Conservation (phyloP, 2,329 filamentous ascomycete species). For the Cadophora gregata region DNA sequence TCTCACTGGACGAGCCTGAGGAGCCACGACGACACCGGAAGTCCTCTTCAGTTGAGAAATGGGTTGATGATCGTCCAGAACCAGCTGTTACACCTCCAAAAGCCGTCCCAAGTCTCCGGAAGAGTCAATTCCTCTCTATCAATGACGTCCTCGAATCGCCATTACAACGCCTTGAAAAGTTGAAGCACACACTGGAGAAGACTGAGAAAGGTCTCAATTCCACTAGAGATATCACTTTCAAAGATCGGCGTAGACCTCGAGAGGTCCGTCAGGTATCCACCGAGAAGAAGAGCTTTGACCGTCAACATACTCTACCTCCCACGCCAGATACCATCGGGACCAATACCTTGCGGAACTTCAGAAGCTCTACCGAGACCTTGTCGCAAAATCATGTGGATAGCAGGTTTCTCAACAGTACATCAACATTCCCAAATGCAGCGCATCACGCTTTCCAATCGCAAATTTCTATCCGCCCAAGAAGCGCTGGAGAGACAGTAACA, state of each 20-base stretch:
- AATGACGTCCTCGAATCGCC: slow-evolving; percentile 57
- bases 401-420: slow-evolving; percentile 36
- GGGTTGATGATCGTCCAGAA: slow-evolving; percentile 41
- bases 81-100: slow-evolving; percentile 26
- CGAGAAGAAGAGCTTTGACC: slow-evolving; percentile 48
- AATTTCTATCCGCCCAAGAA: slow-evolving; percentile 40
- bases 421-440: slow-evolving; percentile 29
- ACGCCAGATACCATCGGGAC: slow-evolving; percentile 46
- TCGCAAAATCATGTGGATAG: slow-evolving; percentile 23
- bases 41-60: slow-evolving; percentile 42
- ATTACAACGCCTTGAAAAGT: slow-evolving; percentile 56
- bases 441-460: slow-evolving; percentile 35
- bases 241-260: slow-evolving; percentile 27
- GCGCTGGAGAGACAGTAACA: slow-evolving; percentile 44
- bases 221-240: slow-evolving; percentile 26
- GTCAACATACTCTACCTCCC: slow-evolving; percentile 41
- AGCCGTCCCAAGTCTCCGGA: slow-evolving; percentile 22
- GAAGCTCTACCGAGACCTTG: slow-evolving; percentile 58
- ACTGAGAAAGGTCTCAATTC: slow-evolving; percentile 33
- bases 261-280: slow-evolving; percentile 30
- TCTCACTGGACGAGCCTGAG: slow-evolving; percentile 29
- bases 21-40: slow-evolving; percentile 32
- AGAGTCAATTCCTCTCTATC: slow-evolving; percentile 52
- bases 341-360: slow-evolving; percentile 49
- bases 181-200: slow-evolving; percentile 43